Percentiles rank a stretch among this genome's conserved stretches.
Conservation (phyloP, 2,329 filamentous ascomycete species). For the Domatiomyces globalis region DNA sequence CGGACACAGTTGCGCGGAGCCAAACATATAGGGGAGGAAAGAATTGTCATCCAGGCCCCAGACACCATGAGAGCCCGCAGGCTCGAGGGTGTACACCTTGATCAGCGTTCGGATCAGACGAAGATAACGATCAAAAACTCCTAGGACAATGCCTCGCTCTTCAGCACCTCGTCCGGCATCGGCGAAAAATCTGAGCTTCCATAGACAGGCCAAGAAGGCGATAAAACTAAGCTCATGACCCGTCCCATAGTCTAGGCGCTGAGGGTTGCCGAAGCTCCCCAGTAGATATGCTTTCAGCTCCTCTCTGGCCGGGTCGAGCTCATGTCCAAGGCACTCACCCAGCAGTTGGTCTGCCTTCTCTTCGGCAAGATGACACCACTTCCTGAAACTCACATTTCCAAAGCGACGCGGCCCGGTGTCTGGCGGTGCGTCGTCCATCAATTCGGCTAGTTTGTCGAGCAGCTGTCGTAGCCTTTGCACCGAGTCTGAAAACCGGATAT, state of each 20-base stretch:
- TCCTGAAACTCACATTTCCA: slow-evolving; percentile 80
- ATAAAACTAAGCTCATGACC: slow-evolving; percentile 92
- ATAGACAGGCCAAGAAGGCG: slow-evolving; percentile 76
- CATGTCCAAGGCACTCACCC: slow-evolving; percentile 39
- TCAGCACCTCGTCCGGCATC: slow-evolving; percentile 32
- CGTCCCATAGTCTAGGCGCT: slow-evolving; percentile 87
- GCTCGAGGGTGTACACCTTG: slow-evolving; percentile 80
- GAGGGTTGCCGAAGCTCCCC: slow-evolving; percentile 73
- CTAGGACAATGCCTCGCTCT: slow-evolving; percentile 69
- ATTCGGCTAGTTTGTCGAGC: slow-evolving; percentile 46
- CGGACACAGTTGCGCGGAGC: slow-evolving; percentile 75
- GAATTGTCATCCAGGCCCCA: slow-evolving; percentile 98
- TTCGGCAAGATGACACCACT: slow-evolving; percentile 61
- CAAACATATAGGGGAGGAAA: slow-evolving; percentile 88
- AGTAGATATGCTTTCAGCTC: slow-evolving; percentile 70
- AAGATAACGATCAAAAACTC: slow-evolving; percentile 76
- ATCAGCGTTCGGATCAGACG: slow-evolving; percentile 69
- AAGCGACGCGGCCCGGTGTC: slow-evolving; percentile 77
- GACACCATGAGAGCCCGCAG: slow-evolving; percentile 88
- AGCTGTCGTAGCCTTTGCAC: slow-evolving; percentile 53
- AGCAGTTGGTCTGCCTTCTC: slow-evolving; percentile 45
- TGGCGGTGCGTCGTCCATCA: slow-evolving; percentile 68
- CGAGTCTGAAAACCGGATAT: slow-evolving; percentile 38
- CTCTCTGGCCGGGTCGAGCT: slow-evolving; percentile 34
- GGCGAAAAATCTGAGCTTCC: slow-evolving; percentile 75